Percentiles rank a stretch among this genome's conserved stretches.
Conservation (phyloP, 768 basidiomycete species). For the Leucosporidium creatinivorum region DNA sequence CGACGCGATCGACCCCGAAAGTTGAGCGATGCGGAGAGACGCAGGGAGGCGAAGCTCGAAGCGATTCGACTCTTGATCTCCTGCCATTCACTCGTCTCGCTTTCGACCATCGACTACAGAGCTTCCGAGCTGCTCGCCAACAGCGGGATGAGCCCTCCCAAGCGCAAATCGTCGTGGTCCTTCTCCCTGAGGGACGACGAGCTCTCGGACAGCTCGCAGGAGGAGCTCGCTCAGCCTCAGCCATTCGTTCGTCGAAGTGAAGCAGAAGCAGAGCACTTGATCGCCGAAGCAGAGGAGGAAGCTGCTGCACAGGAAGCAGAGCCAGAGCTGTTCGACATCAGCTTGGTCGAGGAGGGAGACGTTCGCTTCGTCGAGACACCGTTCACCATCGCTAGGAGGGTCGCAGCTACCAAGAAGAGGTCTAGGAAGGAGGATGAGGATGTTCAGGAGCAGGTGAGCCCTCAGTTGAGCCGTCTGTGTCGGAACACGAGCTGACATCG, state of each 20-base stretch:
- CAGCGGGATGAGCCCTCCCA: neutral
- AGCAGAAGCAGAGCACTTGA: neutral
- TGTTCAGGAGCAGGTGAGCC: neutral
- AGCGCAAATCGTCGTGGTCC: too few relatives aligned
- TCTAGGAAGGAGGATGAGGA: neutral
- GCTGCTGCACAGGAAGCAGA: neutral
- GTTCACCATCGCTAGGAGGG: constrained; percentile 13
- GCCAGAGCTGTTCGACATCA: constrained; percentile 9
- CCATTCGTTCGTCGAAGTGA: neutral
- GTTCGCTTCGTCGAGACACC: constrained; percentile 14
- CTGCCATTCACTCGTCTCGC: too few relatives aligned
- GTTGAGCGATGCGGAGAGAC: too few relatives aligned
- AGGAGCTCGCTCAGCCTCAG: neutral
- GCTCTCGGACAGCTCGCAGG: neutral
- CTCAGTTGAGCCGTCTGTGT: too few relatives aligned
- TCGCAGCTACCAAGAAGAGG: neutral
- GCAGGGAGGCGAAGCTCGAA: too few relatives aligned
- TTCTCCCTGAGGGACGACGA: neutral
- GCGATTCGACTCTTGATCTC: too few relatives aligned
- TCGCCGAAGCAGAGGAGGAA: neutral
- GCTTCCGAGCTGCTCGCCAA: neutral
- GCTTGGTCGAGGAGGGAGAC: constrained; percentile 3
- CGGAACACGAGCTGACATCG: too few relatives aligned
- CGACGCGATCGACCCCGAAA: neutral
- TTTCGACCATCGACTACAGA: too few relatives aligned